Base-by-base conservation (phyloP, 305 asterid genomes). In the Solanum hybrid region DNA sequence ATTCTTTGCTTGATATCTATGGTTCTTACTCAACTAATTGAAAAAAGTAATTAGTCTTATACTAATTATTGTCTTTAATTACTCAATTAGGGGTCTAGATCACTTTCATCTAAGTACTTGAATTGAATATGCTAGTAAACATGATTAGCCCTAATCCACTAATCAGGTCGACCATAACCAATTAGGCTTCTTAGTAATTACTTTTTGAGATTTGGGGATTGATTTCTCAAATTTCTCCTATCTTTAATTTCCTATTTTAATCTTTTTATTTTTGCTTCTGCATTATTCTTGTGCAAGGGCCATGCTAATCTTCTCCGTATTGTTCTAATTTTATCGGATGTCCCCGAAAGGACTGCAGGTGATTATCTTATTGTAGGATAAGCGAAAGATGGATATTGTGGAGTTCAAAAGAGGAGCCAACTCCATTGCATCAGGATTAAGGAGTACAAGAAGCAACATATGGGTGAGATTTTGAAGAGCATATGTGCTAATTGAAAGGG, bases 321-420 rank as follows among this genome's bases (percentile, higher is more conserved):
- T 79, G 88, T 89, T 89, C 91, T 86, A 89, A 86, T 87, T 89
- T 89, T 86, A 90, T 90, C 77, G 40, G 91, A 90, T 87, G 90
- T 90, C 90, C 40, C 81, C 26, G 5, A 32, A 51, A 51, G 64
- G 64, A 51, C 64, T 51, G 64, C 22, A 51, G 64, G 64, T 51
- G 22, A 77, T 75, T 34, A 77, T 34, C 82, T 77, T 77, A 16
- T 77, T 17, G 82, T 77, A 20, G 27, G 42, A 77, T 77, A 77
- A 77, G 42, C 7, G 4, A 77, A 34, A 34, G 82, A 77, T 77
- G 82, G 82, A 77, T 34, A 34, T 34, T 77, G 40, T 34, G 14
- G 46, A 20, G 42, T 77, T 20, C 42, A 77, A 77, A 77, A 77
- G 5, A 32, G 42, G 46, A 77, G 40, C 13, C 38, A 77, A 77